Base-by-base conservation (phyloP, 78 protist species). In the Fonticula alba region DNA sequence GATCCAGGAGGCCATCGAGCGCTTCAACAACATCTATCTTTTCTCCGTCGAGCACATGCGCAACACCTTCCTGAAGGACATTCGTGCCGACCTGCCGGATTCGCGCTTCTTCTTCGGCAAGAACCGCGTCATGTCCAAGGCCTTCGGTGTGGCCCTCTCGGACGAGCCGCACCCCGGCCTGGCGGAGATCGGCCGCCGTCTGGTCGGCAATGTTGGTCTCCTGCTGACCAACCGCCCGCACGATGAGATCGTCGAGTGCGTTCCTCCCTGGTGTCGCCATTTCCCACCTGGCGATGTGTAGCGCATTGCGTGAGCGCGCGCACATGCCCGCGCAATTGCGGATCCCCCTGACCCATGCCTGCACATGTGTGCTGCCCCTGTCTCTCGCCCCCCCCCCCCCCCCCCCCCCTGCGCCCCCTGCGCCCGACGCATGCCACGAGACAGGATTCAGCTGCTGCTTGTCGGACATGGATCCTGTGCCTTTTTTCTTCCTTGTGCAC, bases 21-120 rank as follows among this genome's bases (percentile, higher is more conserved):
- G 54, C 32, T 87, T 66, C 37, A 11, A 26, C n/a, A 1, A 2
- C 43, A 52, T 75, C 22, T 81, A 73, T 60, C 69, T 73, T n/a
- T 75, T 82, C 46, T 24, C 65, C 3, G 69, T 74, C 31, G 55
- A 63, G 22, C 78, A 81, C 66, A 76, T 76, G 77, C 73, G 89
- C 43, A 87, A 81, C 46, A 52, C 66, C 36, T 47, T 62, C 46
- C 66, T 82, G 50, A 80, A 88, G 70, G 73, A 70, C 13, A 69
- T 80, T 17, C 72, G 88, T 26, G 54, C 37, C 27, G 46, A 47
- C 50, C 68, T 64, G 55, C 9, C 41, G 7, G 62, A 41, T 24
- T 26, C 66, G 22, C 54, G 81, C 29, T 71, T 90, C 77, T 77
- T 86, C 46, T 61, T 86, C 41, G 96, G 96, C 47, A 79, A 80